A percentile compares a stretch with the other conserved stretches of the same genome.
phyloP scores from a whole-genome alignment of 2,329 filamentous ascomycete genomes.

The Byssothecium circinans region DNA sequence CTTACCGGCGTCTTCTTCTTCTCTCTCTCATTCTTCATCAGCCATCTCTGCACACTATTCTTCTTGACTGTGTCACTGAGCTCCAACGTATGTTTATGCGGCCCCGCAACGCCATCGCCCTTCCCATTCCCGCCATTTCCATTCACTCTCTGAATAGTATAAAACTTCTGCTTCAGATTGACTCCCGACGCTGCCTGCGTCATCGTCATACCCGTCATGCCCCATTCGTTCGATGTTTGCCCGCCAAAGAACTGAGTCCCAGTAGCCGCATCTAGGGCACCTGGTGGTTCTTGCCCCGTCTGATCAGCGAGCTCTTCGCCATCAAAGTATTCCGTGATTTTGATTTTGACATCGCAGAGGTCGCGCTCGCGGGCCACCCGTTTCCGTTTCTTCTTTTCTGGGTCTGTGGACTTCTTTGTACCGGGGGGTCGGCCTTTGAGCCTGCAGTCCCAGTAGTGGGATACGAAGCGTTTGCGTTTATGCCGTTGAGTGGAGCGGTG shows the following conservation, averaged over 20 bases:
- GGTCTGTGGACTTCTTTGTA: slow-evolving; percentile 77
- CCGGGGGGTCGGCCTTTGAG: slow-evolving; percentile 78
- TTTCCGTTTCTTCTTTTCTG: slow-evolving; percentile 80
- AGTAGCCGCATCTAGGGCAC: slow-evolving; percentile 1
- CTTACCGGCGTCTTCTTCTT: slow-evolving; percentile 58
- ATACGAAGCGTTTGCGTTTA: slow-evolving; percentile 80
- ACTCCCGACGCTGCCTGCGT: slow-evolving; percentile 4
- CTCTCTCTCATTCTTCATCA: slow-evolving; percentile 67
- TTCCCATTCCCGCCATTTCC: slow-evolving; percentile 74
- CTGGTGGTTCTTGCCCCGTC: slow-evolving; percentile 30
- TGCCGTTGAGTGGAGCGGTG: slow-evolving; percentile 80
- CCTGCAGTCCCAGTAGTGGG: slow-evolving; percentile 83
- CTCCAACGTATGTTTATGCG: slow-evolving; percentile 73
- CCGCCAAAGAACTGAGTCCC: slow-evolving; percentile 26
- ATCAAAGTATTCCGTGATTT: slow-evolving; percentile 78
- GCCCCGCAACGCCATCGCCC: slow-evolving; percentile 67
- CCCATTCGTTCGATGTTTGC: slow-evolving; percentile 20
- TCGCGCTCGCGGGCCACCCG: slow-evolving; percentile 73
- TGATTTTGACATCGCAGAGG: slow-evolving; percentile 85
- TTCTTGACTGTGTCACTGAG: slow-evolving; percentile 81
- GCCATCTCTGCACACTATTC: slow-evolving; percentile 70
- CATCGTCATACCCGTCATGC: slow-evolving; percentile 22
- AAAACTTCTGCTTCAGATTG: slow-evolving; percentile 45
- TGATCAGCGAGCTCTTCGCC: slow-evolving; percentile 47
- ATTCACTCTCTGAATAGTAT: slow-evolving; percentile 77